Evolutionary conservation across 164 flowering plant species (phyloP), one percentile per base, ranked within the genome.

Genomic region (Vitis labrusca): DNA sequence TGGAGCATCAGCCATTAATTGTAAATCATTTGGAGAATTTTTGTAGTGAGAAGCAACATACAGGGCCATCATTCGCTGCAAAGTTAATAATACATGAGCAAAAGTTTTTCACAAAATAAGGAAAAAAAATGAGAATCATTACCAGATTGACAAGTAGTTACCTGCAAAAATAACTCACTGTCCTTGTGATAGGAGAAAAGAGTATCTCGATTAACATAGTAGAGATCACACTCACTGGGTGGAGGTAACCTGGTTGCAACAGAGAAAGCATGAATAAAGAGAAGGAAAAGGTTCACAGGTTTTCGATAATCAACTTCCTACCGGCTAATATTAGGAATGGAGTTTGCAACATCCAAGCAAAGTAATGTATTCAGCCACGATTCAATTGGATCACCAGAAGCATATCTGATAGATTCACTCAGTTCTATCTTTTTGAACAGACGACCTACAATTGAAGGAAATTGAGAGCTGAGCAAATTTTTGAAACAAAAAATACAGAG

Each of bases 31-130:
- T 23, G 99, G 99, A 70, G 99, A 93, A 76, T 92, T 96, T 73
- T 93, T 93, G 77, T 96, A 96, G 79, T 96, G 98, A 64, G 99
- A 96, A 63, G 99, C 85, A 78, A 96, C 98, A 83, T 89, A 96
- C 12, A 96, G 85, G 19, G 97, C 92, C 99, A 96, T 93, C 97
- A 93, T 93, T 71, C 97, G 76, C 99, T 96, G 91, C 78, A 86
- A 58, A 51, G 55, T 47, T 49, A 17, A 16, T 57, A 69, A 66
- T 57, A 47, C 52, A 61, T 50, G 30, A 48, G 10, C 51, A 50
- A n/a, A 23, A 58, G 69, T 23, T 29, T 37, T 2, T 15, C 9
- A 10, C 14, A 54, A 5, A 10, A 14, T 16, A 48, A 51, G 61
- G 53, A 27, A 12, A 68, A 16, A 66, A 66, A 70, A 29, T 12